These are phyloP conservation scores for Nemophila menziesii DNA, from an alignment of 257 asterid species.

Conservation along the genomic window DNA sequence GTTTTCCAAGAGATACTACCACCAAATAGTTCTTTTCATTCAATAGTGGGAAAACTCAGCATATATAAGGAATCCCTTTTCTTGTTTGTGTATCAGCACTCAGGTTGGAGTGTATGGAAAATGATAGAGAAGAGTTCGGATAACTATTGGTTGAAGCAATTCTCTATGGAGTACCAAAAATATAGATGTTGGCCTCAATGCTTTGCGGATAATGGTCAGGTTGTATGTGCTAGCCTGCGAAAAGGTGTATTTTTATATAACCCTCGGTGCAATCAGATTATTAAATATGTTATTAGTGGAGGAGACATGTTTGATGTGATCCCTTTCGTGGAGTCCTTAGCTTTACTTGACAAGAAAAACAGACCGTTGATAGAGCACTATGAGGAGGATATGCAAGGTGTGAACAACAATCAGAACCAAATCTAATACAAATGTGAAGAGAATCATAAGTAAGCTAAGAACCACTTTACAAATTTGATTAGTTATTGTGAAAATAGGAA, in stretches of 20 bases:
- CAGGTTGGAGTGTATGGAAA: neutral
- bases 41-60: neutral
- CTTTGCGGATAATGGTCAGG: neutral
- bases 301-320: no score
- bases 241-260: neutral
- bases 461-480: no score
- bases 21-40: neutral
- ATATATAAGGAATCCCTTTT: conserved; percentile 1
- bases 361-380: no score
- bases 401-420: no score
- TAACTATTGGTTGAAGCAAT: conserved; percentile 1
- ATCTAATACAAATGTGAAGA: no score
- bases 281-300: no score
- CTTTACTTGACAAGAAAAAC: no score
- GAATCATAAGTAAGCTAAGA: no score
- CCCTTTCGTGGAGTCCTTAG: no score
- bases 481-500: no score
- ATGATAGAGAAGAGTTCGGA: neutral
- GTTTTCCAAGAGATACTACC: neutral
- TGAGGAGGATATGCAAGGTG: no score
- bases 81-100: neutral
- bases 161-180: neutral
- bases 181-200: conserved; percentile 5
- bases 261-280: no score
- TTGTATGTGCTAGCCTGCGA: neutral